Evolutionary conservation across 768 basidiomycete species (phyloP).

Genomic region (Hemileccinum impolitum): DNA sequence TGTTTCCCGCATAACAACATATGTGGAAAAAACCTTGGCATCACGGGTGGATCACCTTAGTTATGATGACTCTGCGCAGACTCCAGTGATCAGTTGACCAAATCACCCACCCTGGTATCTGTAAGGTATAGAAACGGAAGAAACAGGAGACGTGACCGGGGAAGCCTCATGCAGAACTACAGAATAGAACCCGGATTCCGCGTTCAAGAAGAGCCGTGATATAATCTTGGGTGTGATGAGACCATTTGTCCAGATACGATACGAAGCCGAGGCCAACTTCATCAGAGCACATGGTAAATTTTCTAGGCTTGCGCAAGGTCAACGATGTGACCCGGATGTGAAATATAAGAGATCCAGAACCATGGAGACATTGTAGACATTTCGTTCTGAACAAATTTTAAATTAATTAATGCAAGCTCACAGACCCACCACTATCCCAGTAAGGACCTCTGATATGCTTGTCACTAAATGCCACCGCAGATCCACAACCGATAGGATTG

Average conservation of each 20-base stretch:
- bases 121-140: not conserved
- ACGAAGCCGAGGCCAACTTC: conserved; percentile 50
- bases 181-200: conserved; percentile 49
- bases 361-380: conserved; percentile 61
- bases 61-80: not conserved
- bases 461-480: conserved; percentile 62
- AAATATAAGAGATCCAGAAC: conserved; percentile 13
- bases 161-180: conserved; percentile 14
- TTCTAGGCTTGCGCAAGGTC: too few relatives aligned
- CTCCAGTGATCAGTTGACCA: too few relatives aligned
- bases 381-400: conserved; percentile 33
- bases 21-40: not conserved
- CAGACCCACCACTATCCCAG: conserved; percentile 33
- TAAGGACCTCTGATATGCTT: conserved; percentile 46
- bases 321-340: not conserved
- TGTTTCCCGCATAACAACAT: not conserved
- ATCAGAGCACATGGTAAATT: conserved; percentile 43
- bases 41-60: not conserved
- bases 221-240: conserved; percentile 54
- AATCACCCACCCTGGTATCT: too few relatives aligned
- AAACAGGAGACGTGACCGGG: not conserved
- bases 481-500: conserved; percentile 65
- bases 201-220: conserved; percentile 53
- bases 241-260: conserved; percentile 59
- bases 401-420: not conserved